Evolutionary conservation across 352 stramenopile genomes (phyloP), one percentile per base, ranked within the genome.

Genomic region (Blastocystis sp.): DNA sequence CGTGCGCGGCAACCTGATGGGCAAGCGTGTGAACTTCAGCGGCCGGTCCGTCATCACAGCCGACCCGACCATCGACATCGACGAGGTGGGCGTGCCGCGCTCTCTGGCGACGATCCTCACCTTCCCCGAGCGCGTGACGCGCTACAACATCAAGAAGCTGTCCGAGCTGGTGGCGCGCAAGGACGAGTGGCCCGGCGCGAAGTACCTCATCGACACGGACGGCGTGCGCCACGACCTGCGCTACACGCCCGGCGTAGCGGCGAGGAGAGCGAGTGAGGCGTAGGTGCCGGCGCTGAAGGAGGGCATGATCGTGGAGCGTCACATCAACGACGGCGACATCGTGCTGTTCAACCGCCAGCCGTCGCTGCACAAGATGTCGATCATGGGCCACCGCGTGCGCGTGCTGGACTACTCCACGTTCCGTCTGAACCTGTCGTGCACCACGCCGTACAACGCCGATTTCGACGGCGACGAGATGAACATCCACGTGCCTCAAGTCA

Each of bases 401-500:
- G 96, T 99, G 60, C 95, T 99, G 81, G 96, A 98, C 93, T 99
- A 96, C 95, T 98, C 95, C 62, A 99, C 97, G 29, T 99, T 99
- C 93, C 95, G 97, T 91, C 92, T 99, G 63, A 99, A 99, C 91
- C 92, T 99, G 76, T 98, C 95, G 61, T 95, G 93, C 90, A 99
- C 97, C 3, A 96, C 96, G 29, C 97, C 97, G 39, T 99, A 99
- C 93, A 99, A 99, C 92, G 97, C 97, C 85, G 97, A 99, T 95
- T 99, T 99, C 91, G 97, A 99, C 94, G 97, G 97, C 69, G 97
- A 99, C 91, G 97, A 99, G 92, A 99, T 99, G 97, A 99, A 99
- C 92, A 93, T 99, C 80, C 95, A 98, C 92, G 94, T 98, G 2
- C 96, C 96, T 59, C 97, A 99, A 45, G 74, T 85, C 33, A 16